Evolutionary conservation across 768 basidiomycete genomes (phyloP).

Genomic region (Rhizopogon vesiculosus): DNA sequence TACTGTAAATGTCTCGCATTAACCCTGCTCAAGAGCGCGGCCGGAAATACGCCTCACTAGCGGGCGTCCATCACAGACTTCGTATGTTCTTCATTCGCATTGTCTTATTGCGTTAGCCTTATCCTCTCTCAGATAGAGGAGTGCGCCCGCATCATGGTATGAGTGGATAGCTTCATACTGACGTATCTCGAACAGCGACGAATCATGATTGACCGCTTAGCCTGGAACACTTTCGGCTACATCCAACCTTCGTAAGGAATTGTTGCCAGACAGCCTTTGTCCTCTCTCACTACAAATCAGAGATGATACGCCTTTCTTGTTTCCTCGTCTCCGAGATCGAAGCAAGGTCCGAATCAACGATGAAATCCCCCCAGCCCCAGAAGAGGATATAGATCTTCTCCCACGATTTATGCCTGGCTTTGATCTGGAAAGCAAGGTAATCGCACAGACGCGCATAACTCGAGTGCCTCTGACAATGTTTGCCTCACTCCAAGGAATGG

Average conservation of each 20-base stretch:
- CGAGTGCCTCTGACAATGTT: background rate
- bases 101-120: background rate
- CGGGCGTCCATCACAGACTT: conserved; percentile 1
- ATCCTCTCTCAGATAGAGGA: background rate
- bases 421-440: conserved; percentile 1
- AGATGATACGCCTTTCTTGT: background rate
- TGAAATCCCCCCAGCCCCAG: background rate
- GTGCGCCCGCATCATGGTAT: background rate
- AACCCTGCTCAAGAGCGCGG: conserved; percentile 2
- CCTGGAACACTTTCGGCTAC: background rate
- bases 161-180: background rate
- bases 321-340: background rate
- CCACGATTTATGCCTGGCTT: background rate
- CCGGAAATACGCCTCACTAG: background rate
- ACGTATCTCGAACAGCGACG: background rate
- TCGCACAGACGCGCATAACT: too few species aligned
- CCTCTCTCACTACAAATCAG: background rate
- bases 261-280: background rate
- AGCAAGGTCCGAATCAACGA: background rate
- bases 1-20: background rate
- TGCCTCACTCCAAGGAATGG: background rate
- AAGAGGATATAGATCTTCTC: background rate
- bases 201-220: conserved; percentile 1
- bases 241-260: background rate
- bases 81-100: background rate